Evolutionary conservation across 176 grass and related monocot genomes (phyloP).

Genomic region (Dactylis glomerata): DNA sequence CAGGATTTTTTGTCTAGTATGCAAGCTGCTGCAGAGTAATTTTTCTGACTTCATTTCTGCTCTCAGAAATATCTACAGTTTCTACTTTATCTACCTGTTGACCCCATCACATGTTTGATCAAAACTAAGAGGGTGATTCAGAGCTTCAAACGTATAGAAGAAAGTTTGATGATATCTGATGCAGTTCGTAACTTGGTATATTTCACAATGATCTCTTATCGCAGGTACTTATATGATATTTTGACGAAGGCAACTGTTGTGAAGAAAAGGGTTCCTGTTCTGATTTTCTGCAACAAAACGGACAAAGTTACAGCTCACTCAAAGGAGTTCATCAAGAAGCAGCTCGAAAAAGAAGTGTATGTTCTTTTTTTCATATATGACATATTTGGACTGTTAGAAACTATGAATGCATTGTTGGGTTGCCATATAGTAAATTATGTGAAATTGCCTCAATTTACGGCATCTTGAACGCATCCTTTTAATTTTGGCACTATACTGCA

Average conservation of each 20-base stretch:
- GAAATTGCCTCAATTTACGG: background rate
- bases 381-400: background rate
- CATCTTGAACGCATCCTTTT: background rate
- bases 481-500: background rate
- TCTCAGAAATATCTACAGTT: background rate
- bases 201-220: background rate
- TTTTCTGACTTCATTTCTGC: constrained; percentile 8
- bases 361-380: background rate
- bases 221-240: constrained; percentile 94
- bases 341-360: constrained; percentile 97
- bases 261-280: constrained; percentile 71
- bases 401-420: background rate
- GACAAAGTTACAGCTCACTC: constrained; percentile 98
- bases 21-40: constrained; percentile 84
- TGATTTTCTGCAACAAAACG: constrained; percentile 95
- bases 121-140: background rate
- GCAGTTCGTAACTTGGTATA: background rate
- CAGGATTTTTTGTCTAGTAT: constrained; percentile 87
- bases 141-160: background rate
- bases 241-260: constrained; percentile 74
- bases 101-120: background rate
- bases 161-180: background rate
- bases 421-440: background rate
- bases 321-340: constrained; percentile 97
- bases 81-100: background rate